Conservation (phyloP, 2,329 filamentous ascomycete genomes). For the Phyllosticta citribraziliensis region DNA sequence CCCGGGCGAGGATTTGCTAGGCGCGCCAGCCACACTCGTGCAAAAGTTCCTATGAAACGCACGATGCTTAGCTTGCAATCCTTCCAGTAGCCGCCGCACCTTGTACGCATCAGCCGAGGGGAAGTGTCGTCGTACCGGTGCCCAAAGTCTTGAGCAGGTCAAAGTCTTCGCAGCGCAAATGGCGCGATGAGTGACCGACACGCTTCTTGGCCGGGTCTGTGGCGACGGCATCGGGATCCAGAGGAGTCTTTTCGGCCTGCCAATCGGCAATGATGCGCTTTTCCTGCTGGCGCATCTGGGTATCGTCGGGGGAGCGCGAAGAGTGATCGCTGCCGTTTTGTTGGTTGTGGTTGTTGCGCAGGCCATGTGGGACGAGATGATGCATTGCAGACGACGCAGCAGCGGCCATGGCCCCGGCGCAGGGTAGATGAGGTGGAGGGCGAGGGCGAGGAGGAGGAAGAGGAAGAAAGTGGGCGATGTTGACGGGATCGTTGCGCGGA, state of each 20-base stretch:
- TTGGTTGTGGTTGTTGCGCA: conserved; percentile 14
- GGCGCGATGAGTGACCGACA: conserved; percentile 38
- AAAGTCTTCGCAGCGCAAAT: conserved; percentile 51
- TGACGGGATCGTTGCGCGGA: neutral
- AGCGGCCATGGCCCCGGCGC: conserved; percentile 21
- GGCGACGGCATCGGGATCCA: conserved; percentile 34
- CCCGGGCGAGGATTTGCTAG: conserved; percentile 44
- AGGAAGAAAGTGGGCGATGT: neutral
- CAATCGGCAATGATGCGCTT: conserved; percentile 37
- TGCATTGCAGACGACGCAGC: conserved; percentile 23
- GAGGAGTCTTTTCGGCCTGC: conserved; percentile 35
- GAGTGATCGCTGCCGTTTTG: conserved; percentile 18
- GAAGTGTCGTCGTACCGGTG: conserved; percentile 45
- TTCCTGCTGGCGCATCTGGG: conserved; percentile 35
- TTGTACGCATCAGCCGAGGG: neutral
- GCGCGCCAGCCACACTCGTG: conserved; percentile 68
- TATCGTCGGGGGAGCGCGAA: conserved; percentile 18
- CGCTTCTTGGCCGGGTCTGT: conserved; percentile 34
- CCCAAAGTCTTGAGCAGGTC: conserved; percentile 65
- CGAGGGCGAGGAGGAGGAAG: neutral
- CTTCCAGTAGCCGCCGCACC: neutral
- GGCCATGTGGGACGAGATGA: conserved; percentile 23
- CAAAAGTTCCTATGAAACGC: conserved; percentile 56
- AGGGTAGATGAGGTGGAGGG: neutral
- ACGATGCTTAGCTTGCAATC: conserved; percentile 6